Evolutionary conservation across 2,329 filamentous ascomycete genomes (phyloP).

Genomic region (Epicoccum sorghinum): DNA sequence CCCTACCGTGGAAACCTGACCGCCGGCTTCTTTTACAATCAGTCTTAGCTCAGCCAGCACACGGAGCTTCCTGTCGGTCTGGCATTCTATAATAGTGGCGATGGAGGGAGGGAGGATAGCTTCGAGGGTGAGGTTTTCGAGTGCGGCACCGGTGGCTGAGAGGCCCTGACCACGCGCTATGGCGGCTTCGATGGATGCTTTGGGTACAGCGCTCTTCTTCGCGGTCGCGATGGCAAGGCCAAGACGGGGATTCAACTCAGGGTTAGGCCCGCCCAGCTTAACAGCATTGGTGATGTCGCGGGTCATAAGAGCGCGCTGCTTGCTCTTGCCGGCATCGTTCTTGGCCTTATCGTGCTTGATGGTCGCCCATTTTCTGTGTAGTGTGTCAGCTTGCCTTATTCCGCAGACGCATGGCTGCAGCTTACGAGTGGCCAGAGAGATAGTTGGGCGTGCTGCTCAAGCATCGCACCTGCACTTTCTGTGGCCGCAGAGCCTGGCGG

Average conservation of each 20-base stretch:
- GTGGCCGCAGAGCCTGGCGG: slow-evolving; percentile 17
- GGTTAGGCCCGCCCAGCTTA: slow-evolving; percentile 76
- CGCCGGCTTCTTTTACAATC: slow-evolving; percentile 74
- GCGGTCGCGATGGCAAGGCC: slow-evolving; percentile 74
- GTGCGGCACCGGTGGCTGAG: slow-evolving; percentile 72
- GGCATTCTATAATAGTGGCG: slow-evolving; percentile 81
- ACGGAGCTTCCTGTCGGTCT: slow-evolving; percentile 80
- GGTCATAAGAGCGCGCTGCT: slow-evolving; percentile 69
- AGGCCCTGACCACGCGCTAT: slow-evolving; percentile 88
- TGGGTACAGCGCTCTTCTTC: slow-evolving; percentile 86
- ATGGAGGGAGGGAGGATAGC: slow-evolving; percentile 75
- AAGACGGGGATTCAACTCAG: slow-evolving; percentile 76
- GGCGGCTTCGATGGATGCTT: slow-evolving; percentile 81
- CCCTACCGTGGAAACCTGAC: slow-evolving; percentile 72
- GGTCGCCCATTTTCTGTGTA: slow-evolving; percentile 83
- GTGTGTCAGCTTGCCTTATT: not conserved
- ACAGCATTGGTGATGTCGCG: slow-evolving; percentile 77
- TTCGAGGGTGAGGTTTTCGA: slow-evolving; percentile 82
- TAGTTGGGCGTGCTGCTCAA: slow-evolving; percentile 35
- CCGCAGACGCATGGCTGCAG: not conserved
- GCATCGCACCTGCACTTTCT: slow-evolving; percentile 29
- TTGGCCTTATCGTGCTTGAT: slow-evolving; percentile 95
- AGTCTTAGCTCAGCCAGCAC: slow-evolving; percentile 74
- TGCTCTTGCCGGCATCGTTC: slow-evolving; percentile 79
- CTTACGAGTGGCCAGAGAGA: slow-evolving; percentile 46